These are phyloP conservation scores for Eleusine coracana DNA, from an alignment of 176 grass and related monocot genomes.

Conservation along the genomic window DNA sequence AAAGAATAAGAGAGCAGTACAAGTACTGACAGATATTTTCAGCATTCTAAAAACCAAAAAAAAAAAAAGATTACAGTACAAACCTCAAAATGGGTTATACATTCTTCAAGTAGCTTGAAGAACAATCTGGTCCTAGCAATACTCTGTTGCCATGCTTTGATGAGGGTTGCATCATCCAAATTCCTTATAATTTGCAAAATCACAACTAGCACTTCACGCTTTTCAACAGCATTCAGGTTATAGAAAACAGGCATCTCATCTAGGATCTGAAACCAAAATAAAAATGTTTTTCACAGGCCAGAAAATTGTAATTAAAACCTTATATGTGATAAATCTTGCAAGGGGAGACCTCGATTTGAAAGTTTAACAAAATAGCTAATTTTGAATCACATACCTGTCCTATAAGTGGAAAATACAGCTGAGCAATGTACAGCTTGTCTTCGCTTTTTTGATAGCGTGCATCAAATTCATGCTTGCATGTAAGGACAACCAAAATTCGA, in stretches of 20 bases:
- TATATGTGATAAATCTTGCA: slow-evolving; percentile 28
- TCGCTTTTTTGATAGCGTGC: slow-evolving; percentile 90
- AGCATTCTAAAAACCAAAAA: slow-evolving; percentile 21
- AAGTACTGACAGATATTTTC: slow-evolving; percentile 27
- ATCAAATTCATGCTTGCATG: slow-evolving; percentile 99
- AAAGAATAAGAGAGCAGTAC: slow-evolving; percentile 1
- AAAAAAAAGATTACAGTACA: slow-evolving; percentile 36
- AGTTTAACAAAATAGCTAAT: slow-evolving; percentile 31
- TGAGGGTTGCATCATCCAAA: slow-evolving; percentile 87
- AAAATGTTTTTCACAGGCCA: slow-evolving; percentile 31
- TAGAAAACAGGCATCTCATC: slow-evolving; percentile 99
- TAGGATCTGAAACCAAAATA: slow-evolving; percentile 73
- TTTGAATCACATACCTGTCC: slow-evolving; percentile 61
- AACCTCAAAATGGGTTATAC: slow-evolving; percentile 95
- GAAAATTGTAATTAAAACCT: slow-evolving; percentile 23
- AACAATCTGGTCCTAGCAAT: slow-evolving; percentile 97
- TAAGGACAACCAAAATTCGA: slow-evolving; percentile 90
- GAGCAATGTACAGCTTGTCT: slow-evolving; percentile 96
- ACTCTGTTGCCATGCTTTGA: slow-evolving; percentile 99
- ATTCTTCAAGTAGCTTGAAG: slow-evolving; percentile 99
- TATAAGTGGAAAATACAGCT: slow-evolving; percentile 96
- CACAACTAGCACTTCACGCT: slow-evolving; percentile 95
- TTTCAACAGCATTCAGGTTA: slow-evolving; percentile 92
- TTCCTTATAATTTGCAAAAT: slow-evolving; percentile 99
- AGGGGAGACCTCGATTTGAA: slow-evolving; percentile 21